Conservation (phyloP, 495 filamentous ascomycete genomes). For the Aspergillus incahuasiensis region DNA sequence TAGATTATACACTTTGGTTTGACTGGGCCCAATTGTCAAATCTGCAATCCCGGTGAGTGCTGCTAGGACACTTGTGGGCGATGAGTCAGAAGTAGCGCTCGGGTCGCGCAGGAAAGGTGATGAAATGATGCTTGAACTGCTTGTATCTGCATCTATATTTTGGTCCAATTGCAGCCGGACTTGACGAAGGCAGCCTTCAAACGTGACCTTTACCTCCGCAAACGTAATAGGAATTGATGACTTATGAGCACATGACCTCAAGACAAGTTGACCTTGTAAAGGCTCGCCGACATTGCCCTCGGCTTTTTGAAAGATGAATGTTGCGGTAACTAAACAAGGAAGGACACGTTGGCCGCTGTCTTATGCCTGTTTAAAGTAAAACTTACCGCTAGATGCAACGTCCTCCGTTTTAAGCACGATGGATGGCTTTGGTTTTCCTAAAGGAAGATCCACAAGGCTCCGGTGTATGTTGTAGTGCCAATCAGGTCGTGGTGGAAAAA, state of each 20-base stretch:
- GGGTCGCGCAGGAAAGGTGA: slow-evolving; percentile 34
- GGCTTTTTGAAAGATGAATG: slow-evolving; percentile 66
- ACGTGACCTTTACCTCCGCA: slow-evolving; percentile 58
- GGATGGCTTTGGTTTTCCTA: slow-evolving; percentile 52
- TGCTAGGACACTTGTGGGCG: slow-evolving; percentile 33
- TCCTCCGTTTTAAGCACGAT: slow-evolving; percentile 64
- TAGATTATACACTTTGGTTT: slow-evolving; percentile 67
- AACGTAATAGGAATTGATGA: slow-evolving; percentile 61
- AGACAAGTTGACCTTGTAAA: slow-evolving; percentile 63
- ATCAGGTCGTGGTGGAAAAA: slow-evolving; percentile 54
- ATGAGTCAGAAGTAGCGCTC: slow-evolving; percentile 24
- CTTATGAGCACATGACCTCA: slow-evolving; percentile 64
- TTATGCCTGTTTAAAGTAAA: background rate
- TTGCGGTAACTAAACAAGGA: slow-evolving; percentile 50
- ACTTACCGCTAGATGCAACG: slow-evolving; percentile 62
- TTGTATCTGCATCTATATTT: slow-evolving; percentile 24
- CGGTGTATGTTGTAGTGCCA: slow-evolving; percentile 73
- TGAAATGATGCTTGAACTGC: slow-evolving; percentile 23
- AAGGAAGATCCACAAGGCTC: slow-evolving; percentile 54
- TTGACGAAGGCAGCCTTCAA: slow-evolving; percentile 64
- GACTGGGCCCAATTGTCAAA: slow-evolving; percentile 62
- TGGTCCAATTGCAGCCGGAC: slow-evolving; percentile 42
- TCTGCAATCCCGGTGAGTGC: slow-evolving; percentile 55
- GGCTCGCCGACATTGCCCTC: slow-evolving; percentile 83
- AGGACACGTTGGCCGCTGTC: background rate